Base-by-base conservation (phyloP, 106 monocot genomes). In the Dioscorea dumetorum region DNA sequence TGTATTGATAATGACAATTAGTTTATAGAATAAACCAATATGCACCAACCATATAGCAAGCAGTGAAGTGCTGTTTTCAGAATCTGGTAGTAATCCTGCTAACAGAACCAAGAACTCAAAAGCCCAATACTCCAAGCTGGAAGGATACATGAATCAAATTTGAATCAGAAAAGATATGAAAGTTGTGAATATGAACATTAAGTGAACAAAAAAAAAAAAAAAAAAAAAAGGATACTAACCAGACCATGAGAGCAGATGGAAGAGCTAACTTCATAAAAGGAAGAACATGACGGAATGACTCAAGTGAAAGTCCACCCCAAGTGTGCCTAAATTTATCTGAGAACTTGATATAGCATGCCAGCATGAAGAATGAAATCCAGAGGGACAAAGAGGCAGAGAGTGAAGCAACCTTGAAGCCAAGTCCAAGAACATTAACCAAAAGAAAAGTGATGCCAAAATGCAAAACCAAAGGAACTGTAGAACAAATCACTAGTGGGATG, bases 191-290 rank as follows among this genome's bases (percentile, higher is more conserved):
- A 18, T 54, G 54, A 54, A 5, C 18, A 54, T 13, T 5, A 18
- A 19, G 69, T 48, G 2, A 59, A n/a, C n/a, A 22, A 17, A 49
- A 22, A 64, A 14, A 63, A n/a, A 34, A 1, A 7, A 0, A n/a
- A 71, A 9, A 24, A 15, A 49, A 48, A 33, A 4, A 0, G 0
- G 13, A 14, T 20, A 70, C 88, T 75, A 63, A 95, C 91, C 91
- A 91, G 52, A 95, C 85, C 94, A 95, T 95, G 10, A 95, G 28
- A 17, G 94, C 91, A 4, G 94, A 91, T 31, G 94, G 91, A 22
- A 80, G 13, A 31, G 94, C 94, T 49, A 95, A 58, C 69, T 71
- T 91, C 77, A 91, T 15, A 70, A 61, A 77, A 3, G 88, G 85
- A 14, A 87, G 15, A 12, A 95, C 78, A 77, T 81, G 67, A 18